Percentiles rank a stretch among this genome's conserved stretches.
Evolutionary conservation across 768 basidiomycete species (phyloP).

Genomic region (Pisolithus orientalis): DNA sequence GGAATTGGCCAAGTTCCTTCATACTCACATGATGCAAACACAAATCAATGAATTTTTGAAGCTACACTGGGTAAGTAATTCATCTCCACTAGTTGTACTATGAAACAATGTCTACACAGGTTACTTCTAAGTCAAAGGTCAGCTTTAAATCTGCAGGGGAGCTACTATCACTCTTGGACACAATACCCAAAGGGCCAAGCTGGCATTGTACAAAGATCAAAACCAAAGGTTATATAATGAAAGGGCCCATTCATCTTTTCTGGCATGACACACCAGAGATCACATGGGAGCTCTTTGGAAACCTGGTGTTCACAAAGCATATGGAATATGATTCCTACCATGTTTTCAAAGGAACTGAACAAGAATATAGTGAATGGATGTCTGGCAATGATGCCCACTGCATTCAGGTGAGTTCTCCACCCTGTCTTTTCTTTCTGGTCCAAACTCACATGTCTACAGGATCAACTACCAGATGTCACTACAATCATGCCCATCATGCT

Average conservation of each 20-base stretch:
- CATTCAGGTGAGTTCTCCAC: neutral
- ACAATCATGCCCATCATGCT: constrained; percentile 13
- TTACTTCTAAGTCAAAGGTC: neutral
- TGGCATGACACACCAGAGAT: neutral
- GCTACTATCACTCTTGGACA: neutral
- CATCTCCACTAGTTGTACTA: neutral
- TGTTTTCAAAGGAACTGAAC: neutral
- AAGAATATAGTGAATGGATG: constrained; percentile 1
- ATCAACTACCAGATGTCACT: constrained; percentile 2
- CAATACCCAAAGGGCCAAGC: neutral
- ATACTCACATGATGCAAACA: neutral
- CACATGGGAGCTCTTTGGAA: neutral
- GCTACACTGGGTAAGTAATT: neutral
- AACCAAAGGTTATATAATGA: neutral
- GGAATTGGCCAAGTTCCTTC: neutral
- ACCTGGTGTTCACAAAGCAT: neutral
- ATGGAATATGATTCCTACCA: neutral
- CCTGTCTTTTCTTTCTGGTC: neutral
- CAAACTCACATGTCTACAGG: neutral
- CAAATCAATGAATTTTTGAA: neutral
- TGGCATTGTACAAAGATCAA: neutral
- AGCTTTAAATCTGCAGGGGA: neutral
- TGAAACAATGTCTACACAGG: neutral
- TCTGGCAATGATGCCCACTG: neutral
- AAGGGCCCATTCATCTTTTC: neutral